Base-by-base conservation (phyloP, 768 basidiomycete genomes). In the Leucosporidium scottii region DNA sequence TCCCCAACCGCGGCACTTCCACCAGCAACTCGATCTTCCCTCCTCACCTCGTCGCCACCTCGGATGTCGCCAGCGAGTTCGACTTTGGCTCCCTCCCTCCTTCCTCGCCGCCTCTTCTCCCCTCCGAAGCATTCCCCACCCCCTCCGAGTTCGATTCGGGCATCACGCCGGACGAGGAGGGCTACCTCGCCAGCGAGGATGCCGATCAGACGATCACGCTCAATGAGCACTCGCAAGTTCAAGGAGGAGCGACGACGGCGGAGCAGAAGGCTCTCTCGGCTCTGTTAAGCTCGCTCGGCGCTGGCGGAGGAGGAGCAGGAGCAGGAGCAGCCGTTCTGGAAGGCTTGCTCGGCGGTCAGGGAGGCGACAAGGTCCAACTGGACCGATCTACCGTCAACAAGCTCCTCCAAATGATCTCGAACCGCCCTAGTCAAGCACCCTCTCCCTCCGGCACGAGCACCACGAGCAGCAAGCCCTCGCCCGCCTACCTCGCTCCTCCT, bases 121-220 rank as follows among this genome's bases (percentile, higher is more conserved):
- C 62, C 2, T 66, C 65, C 49, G 71, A 72, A 30, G 65, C 62
- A 21, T 64, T 69, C 51, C 65, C 71, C 0, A 72, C 71, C 0
- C 71, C 71, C 10, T 65, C 63, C 67, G 71, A 72, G 27, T 68
- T 66, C 36, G 69, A 64, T 34, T 58, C 57, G 36, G 70, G 66
- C 10, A 54, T 72, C 67, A 72, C 71, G 31, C 71, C 71, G 7
- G 66, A 63, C 2, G 68, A 65, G 10, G 71, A 72, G 27, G 71
- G 71, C 2, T 68, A 68, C 50, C 65, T 66, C 65, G n/a, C 7
- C 53, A 58, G 59, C 7, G 66, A 62, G 27, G 39, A 44, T 47
- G 63, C 51, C 51, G 27, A n/a, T 21, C 51, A 27, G 21, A 27
- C 34, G 56, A 64, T 2, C 65, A 44, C 39, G 7, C 13, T 59